phyloP scores from a whole-genome alignment of 176 grass and related monocot genomes.

The Zea luxurians region DNA sequence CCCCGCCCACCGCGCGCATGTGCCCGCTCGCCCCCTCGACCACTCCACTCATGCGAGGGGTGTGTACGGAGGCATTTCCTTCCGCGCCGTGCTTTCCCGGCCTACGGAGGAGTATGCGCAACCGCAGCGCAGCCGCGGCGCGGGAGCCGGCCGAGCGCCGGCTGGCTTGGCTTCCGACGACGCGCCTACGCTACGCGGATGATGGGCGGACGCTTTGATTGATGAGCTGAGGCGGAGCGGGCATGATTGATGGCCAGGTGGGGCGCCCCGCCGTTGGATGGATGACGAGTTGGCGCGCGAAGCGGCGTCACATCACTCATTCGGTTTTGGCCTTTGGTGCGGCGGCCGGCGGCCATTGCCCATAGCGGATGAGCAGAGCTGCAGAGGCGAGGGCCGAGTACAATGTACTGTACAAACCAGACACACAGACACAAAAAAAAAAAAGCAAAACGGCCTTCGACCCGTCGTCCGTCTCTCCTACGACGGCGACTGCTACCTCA shows the following conservation, averaged over 20 bases:
- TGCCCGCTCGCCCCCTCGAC: constrained; percentile 15
- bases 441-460: too few species aligned
- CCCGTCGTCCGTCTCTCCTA: too few species aligned
- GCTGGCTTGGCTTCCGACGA: neutral
- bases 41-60: neutral
- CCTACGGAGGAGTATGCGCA: too few species aligned
- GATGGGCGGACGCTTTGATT: neutral
- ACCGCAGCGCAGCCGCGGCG: neutral
- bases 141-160: neutral
- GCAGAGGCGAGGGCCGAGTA: neutral
- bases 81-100: neutral
- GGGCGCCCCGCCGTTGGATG: neutral
- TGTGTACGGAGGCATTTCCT: neutral
- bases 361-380: neutral
- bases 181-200: neutral
- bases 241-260: neutral
- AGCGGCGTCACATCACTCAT: neutral
- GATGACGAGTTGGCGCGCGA: neutral
- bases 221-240: neutral
- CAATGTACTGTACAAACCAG: neutral
- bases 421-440: neutral
- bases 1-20: constrained; percentile 7
- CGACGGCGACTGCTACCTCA: neutral
- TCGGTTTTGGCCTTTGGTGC: too few species aligned
- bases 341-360: too few species aligned